A percentile compares a stretch with the other conserved stretches of the same genome.
These are phyloP conservation scores for Spencermartinsiella ligniputridi DNA, from an alignment of 1,139 yeast genomes.

Conservation along the genomic window DNA sequence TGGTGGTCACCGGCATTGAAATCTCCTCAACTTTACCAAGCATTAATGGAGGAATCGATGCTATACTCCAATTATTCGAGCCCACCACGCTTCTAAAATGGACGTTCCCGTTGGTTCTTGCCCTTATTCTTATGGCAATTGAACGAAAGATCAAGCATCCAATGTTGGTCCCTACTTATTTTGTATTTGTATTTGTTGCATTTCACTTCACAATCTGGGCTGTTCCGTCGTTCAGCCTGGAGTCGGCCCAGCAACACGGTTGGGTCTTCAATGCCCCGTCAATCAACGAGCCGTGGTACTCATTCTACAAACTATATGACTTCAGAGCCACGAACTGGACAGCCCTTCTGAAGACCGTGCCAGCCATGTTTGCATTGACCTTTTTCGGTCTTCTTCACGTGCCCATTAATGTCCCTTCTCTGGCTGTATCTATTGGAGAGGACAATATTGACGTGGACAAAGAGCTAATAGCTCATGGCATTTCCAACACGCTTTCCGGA, in stretches of 20 bases:
- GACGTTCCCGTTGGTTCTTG: conserved; percentile 63
- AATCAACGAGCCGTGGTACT: conserved; percentile 79
- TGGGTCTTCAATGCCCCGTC: conserved; percentile 75
- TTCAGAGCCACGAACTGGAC: conserved; percentile 70
- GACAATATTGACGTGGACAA: conserved; percentile 80
- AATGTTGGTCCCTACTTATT: conserved; percentile 73
- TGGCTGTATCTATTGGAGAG: conserved; percentile 85
- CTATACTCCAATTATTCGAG: conserved; percentile 47
- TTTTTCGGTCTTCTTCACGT: conserved; percentile 94
- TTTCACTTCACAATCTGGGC: conserved; percentile 66
- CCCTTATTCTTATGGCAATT: conserved; percentile 50
- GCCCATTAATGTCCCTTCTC: conserved; percentile 95
- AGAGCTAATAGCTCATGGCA: conserved; percentile 92
- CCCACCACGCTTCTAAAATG: conserved; percentile 55
- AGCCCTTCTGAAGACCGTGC: conserved; percentile 63
- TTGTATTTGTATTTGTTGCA: conserved; percentile 60
- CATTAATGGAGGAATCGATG: conserved; percentile 55
- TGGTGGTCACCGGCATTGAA: conserved; percentile 85
- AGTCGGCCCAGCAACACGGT: conserved; percentile 61
- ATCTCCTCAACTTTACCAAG: conserved; percentile 81
- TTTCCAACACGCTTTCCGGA: conserved; percentile 86
- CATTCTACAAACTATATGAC: conserved; percentile 69
- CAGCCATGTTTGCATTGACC: conserved; percentile 92
- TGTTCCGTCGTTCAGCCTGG: conserved; percentile 62
- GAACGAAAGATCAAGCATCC: conserved; percentile 66